A percentile compares a stretch with the other conserved stretches of the same genome.
These are phyloP conservation scores for Gastrolobium villosum DNA, from an alignment of 306 rosid genomes.

Conservation along the genomic window DNA sequence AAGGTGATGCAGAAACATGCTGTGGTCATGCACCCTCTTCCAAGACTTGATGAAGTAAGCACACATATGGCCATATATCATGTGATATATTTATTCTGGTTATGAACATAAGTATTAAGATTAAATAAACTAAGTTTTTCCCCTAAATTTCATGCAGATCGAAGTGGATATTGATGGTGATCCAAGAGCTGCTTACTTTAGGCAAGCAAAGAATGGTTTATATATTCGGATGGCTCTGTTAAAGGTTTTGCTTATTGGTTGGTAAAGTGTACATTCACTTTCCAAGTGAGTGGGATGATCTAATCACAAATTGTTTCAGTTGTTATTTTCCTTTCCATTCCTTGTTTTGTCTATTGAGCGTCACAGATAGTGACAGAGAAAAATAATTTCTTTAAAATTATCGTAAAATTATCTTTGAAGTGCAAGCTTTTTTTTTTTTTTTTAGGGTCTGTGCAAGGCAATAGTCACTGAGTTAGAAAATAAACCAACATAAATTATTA, in stretches of 20 bases:
- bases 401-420: slow-evolving; percentile 6
- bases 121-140: slow-evolving; percentile 22
- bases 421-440: slow-evolving; percentile 18
- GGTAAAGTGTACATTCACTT: slow-evolving; percentile 58
- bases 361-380: slow-evolving; percentile 3
- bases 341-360: not conserved
- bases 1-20: slow-evolving; percentile 81
- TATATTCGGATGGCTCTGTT: slow-evolving; percentile 85
- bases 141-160: slow-evolving; percentile 59
- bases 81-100: not conserved
- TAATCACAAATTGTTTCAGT: slow-evolving; percentile 3
- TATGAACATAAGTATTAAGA: slow-evolving; percentile 23
- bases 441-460: not conserved
- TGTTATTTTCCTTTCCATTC: slow-evolving; percentile 10
- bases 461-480: not conserved
- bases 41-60: slow-evolving; percentile 90
- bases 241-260: slow-evolving; percentile 82
- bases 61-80: not conserved
- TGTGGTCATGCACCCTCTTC: slow-evolving; percentile 93
- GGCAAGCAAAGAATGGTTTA: slow-evolving; percentile 90
- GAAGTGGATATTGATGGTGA: slow-evolving; percentile 80
- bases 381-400: not conserved
- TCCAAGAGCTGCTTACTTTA: slow-evolving; percentile 87
- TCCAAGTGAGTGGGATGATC: slow-evolving; percentile 31
- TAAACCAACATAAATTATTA: not conserved